A percentile compares a stretch with the other conserved stretches of the same genome.
These are phyloP conservation scores for Taxawa tesnikishii DNA, from an alignment of 2,329 filamentous ascomycete genomes.

Conservation along the genomic window DNA sequence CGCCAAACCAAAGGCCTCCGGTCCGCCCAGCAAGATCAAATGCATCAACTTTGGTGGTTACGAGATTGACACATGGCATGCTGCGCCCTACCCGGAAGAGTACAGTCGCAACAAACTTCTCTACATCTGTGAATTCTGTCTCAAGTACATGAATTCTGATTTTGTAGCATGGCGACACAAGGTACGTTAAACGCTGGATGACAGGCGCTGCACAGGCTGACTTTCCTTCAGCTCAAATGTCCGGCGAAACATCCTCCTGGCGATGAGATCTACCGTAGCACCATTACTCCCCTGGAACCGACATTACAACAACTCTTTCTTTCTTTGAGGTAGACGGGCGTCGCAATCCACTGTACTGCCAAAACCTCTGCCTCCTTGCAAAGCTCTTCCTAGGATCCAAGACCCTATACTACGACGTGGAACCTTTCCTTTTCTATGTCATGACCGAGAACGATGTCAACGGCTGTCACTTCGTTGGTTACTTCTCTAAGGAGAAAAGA, in stretches of 20 bases:
- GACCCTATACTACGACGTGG: constrained; percentile 94
- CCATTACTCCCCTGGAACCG: constrained; percentile 45
- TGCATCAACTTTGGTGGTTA: constrained; percentile 96
- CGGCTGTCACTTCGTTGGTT: constrained; percentile 95
- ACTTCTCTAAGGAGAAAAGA: constrained; percentile 97
- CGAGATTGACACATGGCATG: constrained; percentile 99
- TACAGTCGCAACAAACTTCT: constrained; percentile 92
- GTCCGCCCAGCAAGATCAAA: constrained; percentile 90
- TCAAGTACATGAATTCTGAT: constrained; percentile 99
- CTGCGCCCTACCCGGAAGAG: constrained; percentile 93
- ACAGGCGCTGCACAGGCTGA: background rate
- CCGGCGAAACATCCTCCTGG: constrained; percentile 92
- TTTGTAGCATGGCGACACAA: constrained; percentile 98
- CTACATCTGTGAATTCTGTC: constrained; percentile 98
- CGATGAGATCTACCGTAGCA: constrained; percentile 92
- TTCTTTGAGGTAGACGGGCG: constrained; percentile 97
- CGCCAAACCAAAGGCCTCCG: constrained; percentile 50
- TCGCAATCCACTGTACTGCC: constrained; percentile 96
- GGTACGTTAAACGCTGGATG: constrained; percentile 16
- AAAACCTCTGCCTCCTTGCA: constrained; percentile 88
- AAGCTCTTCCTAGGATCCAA: constrained; percentile 98
- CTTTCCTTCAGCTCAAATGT: constrained; percentile 52
- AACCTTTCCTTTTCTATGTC: constrained; percentile 94
- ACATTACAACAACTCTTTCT: constrained; percentile 35
- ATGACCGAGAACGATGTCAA: constrained; percentile 87